Evolutionary conservation across 106 monocot species (phyloP), one percentile per base, ranked within the genome.

Genomic region (Dendrobium catenatum): DNA sequence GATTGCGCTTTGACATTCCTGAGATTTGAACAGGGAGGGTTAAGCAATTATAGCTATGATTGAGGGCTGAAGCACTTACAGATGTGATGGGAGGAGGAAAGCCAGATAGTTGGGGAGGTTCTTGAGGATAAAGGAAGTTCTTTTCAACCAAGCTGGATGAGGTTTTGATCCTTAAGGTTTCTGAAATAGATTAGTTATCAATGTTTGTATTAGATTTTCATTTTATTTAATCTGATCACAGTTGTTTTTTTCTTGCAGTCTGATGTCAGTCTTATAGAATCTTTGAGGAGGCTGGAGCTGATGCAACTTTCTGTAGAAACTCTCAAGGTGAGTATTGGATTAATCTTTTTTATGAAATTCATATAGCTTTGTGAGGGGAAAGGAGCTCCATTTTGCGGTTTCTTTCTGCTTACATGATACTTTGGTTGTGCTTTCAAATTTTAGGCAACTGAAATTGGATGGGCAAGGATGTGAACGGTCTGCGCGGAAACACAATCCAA

Each of bases 361-460:
- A 7, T 15, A 19, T 74, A 42, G 74, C 18, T 44, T 44, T 18
- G 18, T 73, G 13, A 31, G 33, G 70, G 33, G 33, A 31, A 33
- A n/a, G 70, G 33, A 70, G 15, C 51, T 15, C n/a, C 15, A 51
- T 51, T 51, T 51, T 51, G 51, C n/a, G 51, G 51, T 13, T 51
- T 51, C 51, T 72, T 37, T 16, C 40, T 40, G 16, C 40, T 72
- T 74, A n/a, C 74, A 20, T 74, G 74, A 74, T n/a, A n/a, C n/a
- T 74, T 74, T 44, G 18, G 42, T 44, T 74, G 42, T 74, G n/a
- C 42, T 74, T 43, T 42, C 8, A 74, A 19, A n/a, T n/a, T 74
- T 42, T 80, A 97, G 96, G 92, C 86, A 24, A 94, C 96, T 44
- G 89, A 92, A 48, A 94, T 97, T 79, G 96, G 96, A 46, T 90